phyloP scores from a whole-genome alignment of 2,329 filamentous ascomycete genomes.

The Helotiales sp. region DNA sequence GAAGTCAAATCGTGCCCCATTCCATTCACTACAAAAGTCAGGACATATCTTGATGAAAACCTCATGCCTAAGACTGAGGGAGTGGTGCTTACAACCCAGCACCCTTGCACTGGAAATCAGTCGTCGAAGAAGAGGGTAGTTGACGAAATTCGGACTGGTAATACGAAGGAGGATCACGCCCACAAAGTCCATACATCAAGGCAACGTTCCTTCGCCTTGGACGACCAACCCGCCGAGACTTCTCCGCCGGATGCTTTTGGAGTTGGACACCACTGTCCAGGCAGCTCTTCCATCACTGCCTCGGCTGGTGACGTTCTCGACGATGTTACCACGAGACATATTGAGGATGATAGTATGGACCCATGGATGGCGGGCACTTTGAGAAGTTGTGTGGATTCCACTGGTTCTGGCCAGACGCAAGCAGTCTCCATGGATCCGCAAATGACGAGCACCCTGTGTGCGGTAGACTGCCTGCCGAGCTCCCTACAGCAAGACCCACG shows the following conservation, averaged over 20 bases:
- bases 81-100: not conserved
- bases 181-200: not conserved
- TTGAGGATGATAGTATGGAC: not conserved
- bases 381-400: not conserved
- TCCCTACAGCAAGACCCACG: not conserved
- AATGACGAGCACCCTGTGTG: not conserved
- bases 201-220: not conserved
- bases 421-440: not conserved
- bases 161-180: not conserved
- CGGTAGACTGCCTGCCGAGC: not conserved
- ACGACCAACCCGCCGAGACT: not conserved
- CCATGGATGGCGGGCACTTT: not conserved
- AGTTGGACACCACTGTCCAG: not conserved
- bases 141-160: not conserved
- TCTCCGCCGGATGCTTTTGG: not conserved
- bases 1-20: not conserved
- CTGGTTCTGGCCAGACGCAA: not conserved
- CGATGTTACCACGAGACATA: not conserved
- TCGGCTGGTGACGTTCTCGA: not conserved
- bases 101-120: not conserved
- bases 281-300: not conserved
- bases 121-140: not conserved
- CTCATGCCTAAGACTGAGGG: not conserved
- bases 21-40: not conserved
- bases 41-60: slow-evolving; percentile 6